Evolutionary conservation across 2,329 filamentous ascomycete species (phyloP), one percentile per base, ranked within the genome.

Genomic region (Ophiosphaerella narmari): DNA sequence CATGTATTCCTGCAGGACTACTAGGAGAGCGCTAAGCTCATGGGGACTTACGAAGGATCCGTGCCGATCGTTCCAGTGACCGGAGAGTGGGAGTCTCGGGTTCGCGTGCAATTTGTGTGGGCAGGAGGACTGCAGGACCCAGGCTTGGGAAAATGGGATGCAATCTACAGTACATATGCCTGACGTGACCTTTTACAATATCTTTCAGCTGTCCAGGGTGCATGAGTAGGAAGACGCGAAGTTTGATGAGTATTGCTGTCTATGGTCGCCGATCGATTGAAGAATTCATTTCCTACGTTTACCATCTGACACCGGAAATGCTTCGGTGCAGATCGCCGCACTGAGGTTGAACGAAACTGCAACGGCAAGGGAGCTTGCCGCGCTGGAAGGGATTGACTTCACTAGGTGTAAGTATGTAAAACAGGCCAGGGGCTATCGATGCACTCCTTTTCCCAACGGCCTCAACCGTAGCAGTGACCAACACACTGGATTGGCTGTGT

Each of bases 401-500:
- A 11, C 26, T 11, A 29, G 26, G 11, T 29, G 26, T 29, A 7
- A 29, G 11, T 8, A 29, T 29, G 26, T 29, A 7, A 29, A 29
- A 29, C 26, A 11, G 26, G 11, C 6, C 26, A 29, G 26, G 26
- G 26, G 26, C 18, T 29, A 11, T 37, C 12, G n/a, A 14, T 46
- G 42, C 48, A 41, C 48, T 45, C 42, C 43, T 46, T 52, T 51
- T 48, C 48, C 48, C 43, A 46, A 43, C 39, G 36, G 35, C 41
- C 43, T 40, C 38, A 47, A 33, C 21, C 37, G 46, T 39, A 14
- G 48, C 48, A 38, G 45, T 37, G 42, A 48, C 47, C 46, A 52
- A 37, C 45, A 24, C 26, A 23, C 40, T 37, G 51, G 46, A 65
- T 65, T 66, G 65, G 65, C 39, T 56, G 65, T 59, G 65, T 65